Conservation (phyloP, 345 rosid genomes). For the Sonneratia caseolaris region DNA sequence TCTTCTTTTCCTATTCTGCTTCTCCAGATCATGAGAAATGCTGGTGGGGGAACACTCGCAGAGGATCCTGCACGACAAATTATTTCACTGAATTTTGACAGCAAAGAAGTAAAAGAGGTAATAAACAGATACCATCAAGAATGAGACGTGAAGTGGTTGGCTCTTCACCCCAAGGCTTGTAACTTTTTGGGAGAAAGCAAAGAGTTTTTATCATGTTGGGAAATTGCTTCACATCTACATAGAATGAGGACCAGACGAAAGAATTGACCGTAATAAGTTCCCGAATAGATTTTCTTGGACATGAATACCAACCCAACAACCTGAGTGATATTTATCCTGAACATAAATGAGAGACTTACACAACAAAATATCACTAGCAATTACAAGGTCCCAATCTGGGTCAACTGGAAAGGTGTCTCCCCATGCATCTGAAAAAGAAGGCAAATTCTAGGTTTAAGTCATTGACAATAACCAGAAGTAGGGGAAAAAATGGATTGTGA, state of each 20-base stretch:
- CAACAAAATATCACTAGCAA: constrained; percentile 85
- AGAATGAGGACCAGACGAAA: background rate
- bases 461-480: background rate
- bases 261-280: background rate
- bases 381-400: constrained; percentile 80
- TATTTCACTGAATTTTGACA: background rate
- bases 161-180: constrained; percentile 33
- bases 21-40: constrained; percentile 49
- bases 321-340: background rate
- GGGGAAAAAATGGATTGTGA: background rate
- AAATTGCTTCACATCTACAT: constrained; percentile 85
- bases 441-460: background rate
- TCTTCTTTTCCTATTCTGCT: constrained; percentile 87
- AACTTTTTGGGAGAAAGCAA: constrained; percentile 56
- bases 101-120: background rate
- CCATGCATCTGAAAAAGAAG: constrained; percentile 65
- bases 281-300: background rate
- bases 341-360: constrained; percentile 34
- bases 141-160: constrained; percentile 18
- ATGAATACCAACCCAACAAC: background rate
- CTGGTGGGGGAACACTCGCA: background rate
- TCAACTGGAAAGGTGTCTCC: constrained; percentile 70
- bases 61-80: constrained; percentile 23
- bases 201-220: constrained; percentile 70
- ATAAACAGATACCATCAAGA: constrained; percentile 12